phyloP scores from a whole-genome alignment of 306 rosid genomes.

The Casuarina cunninghamiana region DNA sequence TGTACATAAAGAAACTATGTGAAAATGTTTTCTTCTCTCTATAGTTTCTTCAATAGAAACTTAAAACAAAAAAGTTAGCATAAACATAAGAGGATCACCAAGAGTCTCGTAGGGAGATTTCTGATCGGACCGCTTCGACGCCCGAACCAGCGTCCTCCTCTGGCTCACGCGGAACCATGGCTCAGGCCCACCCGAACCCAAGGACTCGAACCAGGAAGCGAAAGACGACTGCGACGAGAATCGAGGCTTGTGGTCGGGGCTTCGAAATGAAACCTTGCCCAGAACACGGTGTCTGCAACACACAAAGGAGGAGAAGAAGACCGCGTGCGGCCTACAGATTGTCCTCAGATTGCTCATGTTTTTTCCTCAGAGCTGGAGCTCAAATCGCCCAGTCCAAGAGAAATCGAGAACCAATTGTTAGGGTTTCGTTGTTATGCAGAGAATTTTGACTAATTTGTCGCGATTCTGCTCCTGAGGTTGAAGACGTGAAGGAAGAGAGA shows the following conservation, averaged over 20 bases:
- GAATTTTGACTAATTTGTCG: too few relatives aligned
- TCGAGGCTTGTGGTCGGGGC: slow-evolving; percentile 47
- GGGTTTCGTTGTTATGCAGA: background rate
- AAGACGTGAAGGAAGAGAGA: slow-evolving; percentile 37
- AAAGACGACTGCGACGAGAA: slow-evolving; percentile 31
- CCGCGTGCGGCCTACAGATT: slow-evolving; percentile 55
- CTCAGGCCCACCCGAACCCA: slow-evolving; percentile 31
- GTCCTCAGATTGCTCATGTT: slow-evolving; percentile 69
- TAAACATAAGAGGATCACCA: slow-evolving; percentile 39
- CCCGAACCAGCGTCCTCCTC: slow-evolving; percentile 63
- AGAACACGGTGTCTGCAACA: slow-evolving; percentile 60
- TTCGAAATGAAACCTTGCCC: slow-evolving; percentile 51
- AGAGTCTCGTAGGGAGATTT: slow-evolving; percentile 91
- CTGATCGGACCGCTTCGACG: slow-evolving; percentile 70
- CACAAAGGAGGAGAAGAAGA: slow-evolving; percentile 58
- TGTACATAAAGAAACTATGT: background rate
- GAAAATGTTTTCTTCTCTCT: background rate
- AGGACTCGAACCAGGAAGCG: slow-evolving; percentile 43
- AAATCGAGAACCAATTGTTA: background rate
- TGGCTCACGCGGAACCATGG: slow-evolving; percentile 58
- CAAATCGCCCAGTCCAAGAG: background rate
- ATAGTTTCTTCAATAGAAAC: background rate
- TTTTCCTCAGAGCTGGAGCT: slow-evolving; percentile 18
- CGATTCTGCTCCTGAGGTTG: slow-evolving; percentile 11
- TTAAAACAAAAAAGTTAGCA: background rate